Percentiles rank a stretch among this genome's conserved stretches.
Conservation (phyloP, 1,284 basidiomycete genomes). For the Gymnopus androsaceus region DNA sequence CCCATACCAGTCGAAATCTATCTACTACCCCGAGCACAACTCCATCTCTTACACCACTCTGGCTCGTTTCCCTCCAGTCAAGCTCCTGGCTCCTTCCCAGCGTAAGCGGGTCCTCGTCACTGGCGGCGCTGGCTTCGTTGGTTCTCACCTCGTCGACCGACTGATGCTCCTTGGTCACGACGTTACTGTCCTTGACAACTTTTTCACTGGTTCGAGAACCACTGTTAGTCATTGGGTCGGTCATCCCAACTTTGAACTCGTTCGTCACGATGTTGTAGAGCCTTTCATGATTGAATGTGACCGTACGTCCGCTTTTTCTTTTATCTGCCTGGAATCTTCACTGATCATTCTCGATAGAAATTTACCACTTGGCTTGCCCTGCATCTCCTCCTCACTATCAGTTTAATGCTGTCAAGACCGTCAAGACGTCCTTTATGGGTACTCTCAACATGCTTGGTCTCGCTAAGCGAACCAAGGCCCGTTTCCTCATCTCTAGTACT, state of each 20-base stretch:
- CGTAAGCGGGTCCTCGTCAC: slow-evolving; percentile 93
- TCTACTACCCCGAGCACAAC: slow-evolving; percentile 75
- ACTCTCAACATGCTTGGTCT: slow-evolving; percentile 97
- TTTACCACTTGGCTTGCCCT: slow-evolving; percentile 95
- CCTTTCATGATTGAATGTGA: slow-evolving; percentile 98
- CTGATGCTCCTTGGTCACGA: slow-evolving; percentile 98
- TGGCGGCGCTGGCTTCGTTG: slow-evolving; percentile 96
- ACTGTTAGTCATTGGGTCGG: slow-evolving; percentile 94
- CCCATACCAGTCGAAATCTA: slow-evolving; percentile 80
- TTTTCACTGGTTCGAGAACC: slow-evolving; percentile 96
- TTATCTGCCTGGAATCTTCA: slow-evolving; percentile 5
- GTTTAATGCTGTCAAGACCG: slow-evolving; percentile 93
- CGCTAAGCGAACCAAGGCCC: slow-evolving; percentile 96
- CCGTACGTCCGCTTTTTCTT: slow-evolving; percentile 56
- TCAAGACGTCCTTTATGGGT: slow-evolving; percentile 98
- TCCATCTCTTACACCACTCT: slow-evolving; percentile 91
- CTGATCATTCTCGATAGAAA: slow-evolving; percentile 57
- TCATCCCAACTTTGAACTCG: slow-evolving; percentile 97
- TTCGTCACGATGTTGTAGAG: slow-evolving; percentile 95
- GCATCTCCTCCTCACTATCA: slow-evolving; percentile 96
- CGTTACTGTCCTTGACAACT: slow-evolving; percentile 97
- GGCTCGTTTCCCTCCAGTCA: slow-evolving; percentile 89
- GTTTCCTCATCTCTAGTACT: slow-evolving; percentile 94
- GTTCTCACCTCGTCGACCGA: slow-evolving; percentile 95
- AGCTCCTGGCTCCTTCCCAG: slow-evolving; percentile 73